Evolutionary conservation across 495 filamentous ascomycete species (phyloP).

Genomic region (Cercophora samala): DNA sequence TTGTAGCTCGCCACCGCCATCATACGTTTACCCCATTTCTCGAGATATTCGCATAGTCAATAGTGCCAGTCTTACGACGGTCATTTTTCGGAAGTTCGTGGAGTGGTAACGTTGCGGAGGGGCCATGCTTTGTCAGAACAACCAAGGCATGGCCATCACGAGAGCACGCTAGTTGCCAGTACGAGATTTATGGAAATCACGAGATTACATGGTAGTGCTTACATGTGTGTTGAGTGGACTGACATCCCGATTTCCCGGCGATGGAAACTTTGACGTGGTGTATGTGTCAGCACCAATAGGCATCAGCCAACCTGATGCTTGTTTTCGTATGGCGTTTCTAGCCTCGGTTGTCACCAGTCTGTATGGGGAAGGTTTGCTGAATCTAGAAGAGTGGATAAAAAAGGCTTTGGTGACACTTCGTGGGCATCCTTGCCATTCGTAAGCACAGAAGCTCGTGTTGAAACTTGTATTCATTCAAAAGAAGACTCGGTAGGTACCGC

Average conservation of each 20-base stretch:
- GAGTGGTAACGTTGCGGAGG: neutral
- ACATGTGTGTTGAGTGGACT: neutral
- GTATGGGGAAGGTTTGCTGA: neutral
- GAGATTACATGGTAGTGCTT: neutral
- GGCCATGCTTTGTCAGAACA: neutral
- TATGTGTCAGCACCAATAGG: neutral
- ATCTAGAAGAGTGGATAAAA: neutral
- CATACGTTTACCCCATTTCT: neutral
- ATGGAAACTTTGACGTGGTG: neutral
- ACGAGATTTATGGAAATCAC: neutral
- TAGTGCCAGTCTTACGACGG: neutral
- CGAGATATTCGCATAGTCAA: neutral
- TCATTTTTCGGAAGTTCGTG: neutral
- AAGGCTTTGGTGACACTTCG: neutral
- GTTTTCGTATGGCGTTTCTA: neutral
- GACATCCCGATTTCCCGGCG: neutral
- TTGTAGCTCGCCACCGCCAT: neutral
- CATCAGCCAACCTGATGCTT: neutral
- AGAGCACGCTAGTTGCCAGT: neutral
- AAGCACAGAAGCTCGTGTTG: neutral
- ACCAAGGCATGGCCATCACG: neutral
- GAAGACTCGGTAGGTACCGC: no score
- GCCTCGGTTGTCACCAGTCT: neutral
- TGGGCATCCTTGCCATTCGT: neutral
- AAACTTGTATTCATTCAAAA: neutral